Percentiles rank a stretch among this genome's conserved stretches.
Evolutionary conservation across 2,329 filamentous ascomycete species (phyloP).

Genomic region (Paecilomyces fulvus): DNA sequence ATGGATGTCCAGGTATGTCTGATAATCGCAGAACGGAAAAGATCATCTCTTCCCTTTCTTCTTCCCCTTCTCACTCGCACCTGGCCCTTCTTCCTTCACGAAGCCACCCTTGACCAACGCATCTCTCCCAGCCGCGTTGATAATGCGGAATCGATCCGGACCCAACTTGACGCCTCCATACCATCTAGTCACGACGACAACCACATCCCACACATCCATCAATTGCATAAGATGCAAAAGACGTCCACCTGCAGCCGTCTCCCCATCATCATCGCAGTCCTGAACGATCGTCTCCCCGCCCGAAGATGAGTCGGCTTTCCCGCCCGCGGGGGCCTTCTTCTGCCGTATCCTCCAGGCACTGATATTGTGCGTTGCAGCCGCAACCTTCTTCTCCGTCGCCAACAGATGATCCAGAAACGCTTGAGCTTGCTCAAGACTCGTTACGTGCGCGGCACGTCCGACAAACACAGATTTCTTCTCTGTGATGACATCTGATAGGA

Average conservation of each 20-base stretch:
- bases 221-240: constrained; percentile 85
- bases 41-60: constrained; percentile 42
- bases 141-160: constrained; percentile 80
- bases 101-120: constrained; percentile 70
- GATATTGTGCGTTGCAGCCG: constrained; percentile 90
- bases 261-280: constrained; percentile 93
- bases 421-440: constrained; percentile 62
- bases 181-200: constrained; percentile 92
- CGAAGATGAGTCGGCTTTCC: constrained; percentile 27
- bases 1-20: neutral
- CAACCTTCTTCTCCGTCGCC: constrained; percentile 71
- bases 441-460: constrained; percentile 63
- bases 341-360: constrained; percentile 77
- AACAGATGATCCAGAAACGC: constrained; percentile 66
- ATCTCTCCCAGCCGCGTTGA: constrained; percentile 79
- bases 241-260: constrained; percentile 80
- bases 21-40: neutral
- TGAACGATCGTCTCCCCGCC: constrained; percentile 56
- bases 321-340: constrained; percentile 8
- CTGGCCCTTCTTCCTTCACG: constrained; percentile 44
- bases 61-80: constrained; percentile 43
- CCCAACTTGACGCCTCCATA: constrained; percentile 88
- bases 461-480: constrained; percentile 87
- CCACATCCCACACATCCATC: constrained; percentile 86
- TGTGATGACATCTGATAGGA: constrained; percentile 60